Conservation (phyloP, 345 rosid genomes). For the Dimocarpus longan region DNA sequence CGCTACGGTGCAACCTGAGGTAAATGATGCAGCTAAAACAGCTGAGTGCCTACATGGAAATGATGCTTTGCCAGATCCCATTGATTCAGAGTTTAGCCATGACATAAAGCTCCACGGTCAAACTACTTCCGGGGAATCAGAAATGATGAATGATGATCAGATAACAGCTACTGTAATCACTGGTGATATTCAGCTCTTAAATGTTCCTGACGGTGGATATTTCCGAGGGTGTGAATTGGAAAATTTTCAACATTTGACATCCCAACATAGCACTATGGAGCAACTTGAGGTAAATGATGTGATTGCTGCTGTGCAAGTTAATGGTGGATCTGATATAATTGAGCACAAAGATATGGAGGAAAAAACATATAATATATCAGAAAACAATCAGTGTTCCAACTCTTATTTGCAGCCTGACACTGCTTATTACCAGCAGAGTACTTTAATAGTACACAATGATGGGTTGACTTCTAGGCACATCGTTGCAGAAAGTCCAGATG, state of each 20-base stretch:
- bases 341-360: conserved; percentile 22
- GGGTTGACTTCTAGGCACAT: conserved; percentile 15
- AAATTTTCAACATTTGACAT: conserved; percentile 26
- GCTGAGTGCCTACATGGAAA: conserved; percentile 25
- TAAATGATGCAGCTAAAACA: conserved; percentile 8
- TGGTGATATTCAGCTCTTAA: conserved; percentile 20
- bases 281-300: conserved; percentile 31
- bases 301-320: conserved; percentile 27
- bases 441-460: conserved; percentile 23
- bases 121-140: conserved; percentile 28
- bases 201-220: conserved; percentile 23
- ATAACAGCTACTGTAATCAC: conserved; percentile 21
- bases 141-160: conserved; percentile 23
- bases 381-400: background rate
- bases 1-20: conserved; percentile 27
- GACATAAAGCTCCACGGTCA: conserved; percentile 34
- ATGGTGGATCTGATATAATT: conserved; percentile 29
- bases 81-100: conserved; percentile 21
- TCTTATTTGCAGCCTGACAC: conserved; percentile 28
- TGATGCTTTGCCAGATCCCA: conserved; percentile 17
- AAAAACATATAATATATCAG: conserved; percentile 13
- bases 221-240: conserved; percentile 29
- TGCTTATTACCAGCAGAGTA: conserved; percentile 21
- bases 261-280: conserved; percentile 23
- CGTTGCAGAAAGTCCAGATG: conserved; percentile 20